phyloP scores from a whole-genome alignment of 345 rosid genomes.

The Dimocarpus longan region DNA sequence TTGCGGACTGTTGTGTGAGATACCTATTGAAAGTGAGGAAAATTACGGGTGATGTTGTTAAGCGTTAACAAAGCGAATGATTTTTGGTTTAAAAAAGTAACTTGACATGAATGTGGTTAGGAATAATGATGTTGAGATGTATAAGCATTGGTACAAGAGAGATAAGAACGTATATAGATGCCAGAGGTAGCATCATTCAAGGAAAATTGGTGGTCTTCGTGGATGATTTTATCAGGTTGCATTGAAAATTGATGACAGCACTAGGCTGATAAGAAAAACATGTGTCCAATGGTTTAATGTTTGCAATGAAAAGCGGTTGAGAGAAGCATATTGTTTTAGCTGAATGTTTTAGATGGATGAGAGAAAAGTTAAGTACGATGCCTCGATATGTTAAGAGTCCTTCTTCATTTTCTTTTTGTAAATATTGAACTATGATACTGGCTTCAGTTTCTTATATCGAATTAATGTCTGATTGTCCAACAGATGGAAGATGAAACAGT shows the following conservation, averaged over 20 bases:
- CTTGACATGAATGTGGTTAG: not conserved
- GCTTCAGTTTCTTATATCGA: not conserved
- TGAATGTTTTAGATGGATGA: conserved; percentile 6
- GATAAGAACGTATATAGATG: not conserved
- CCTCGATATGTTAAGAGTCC: not conserved
- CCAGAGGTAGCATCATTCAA: not conserved
- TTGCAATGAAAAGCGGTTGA: not conserved
- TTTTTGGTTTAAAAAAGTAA: not conserved
- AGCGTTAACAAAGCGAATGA: not conserved
- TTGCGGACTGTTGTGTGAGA: not conserved
- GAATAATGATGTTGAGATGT: too few species aligned
- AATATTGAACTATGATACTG: not conserved
- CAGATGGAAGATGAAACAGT: conserved; percentile 59
- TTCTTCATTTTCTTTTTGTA: too few species aligned
- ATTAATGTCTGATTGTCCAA: not conserved
- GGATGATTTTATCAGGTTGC: conserved; percentile 3
- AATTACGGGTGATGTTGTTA: not conserved
- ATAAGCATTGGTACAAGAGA: not conserved
- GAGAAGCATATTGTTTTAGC: not conserved
- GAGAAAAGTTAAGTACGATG: not conserved
- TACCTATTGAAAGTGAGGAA: not conserved
- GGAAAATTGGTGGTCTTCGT: not conserved
- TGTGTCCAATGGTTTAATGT: not conserved
- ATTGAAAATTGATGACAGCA: not conserved
- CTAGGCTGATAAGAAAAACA: not conserved